These are phyloP conservation scores for Quercus lobata DNA, from an alignment of 331 rosid species.

Conservation along the genomic window DNA sequence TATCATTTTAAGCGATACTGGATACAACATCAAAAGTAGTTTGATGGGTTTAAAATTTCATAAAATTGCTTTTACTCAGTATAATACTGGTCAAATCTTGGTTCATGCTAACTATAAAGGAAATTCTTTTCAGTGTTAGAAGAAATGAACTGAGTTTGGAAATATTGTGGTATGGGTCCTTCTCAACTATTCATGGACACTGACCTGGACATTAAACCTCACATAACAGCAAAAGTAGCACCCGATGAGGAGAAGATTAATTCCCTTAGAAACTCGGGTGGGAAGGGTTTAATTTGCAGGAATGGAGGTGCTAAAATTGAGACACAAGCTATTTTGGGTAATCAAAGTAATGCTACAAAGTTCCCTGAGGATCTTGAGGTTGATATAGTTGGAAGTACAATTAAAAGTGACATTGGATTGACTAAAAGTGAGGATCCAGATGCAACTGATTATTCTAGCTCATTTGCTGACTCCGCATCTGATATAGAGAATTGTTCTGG, in stretches of 20 bases:
- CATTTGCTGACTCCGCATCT: constrained; percentile 62
- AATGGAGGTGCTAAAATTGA: constrained; percentile 25
- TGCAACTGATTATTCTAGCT: constrained; percentile 84
- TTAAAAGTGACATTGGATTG: constrained; percentile 35
- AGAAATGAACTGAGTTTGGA: constrained; percentile 16
- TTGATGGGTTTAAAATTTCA: not conserved
- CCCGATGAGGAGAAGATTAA: constrained; percentile 17
- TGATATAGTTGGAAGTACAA: constrained; percentile 56
- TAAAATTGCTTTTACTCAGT: not conserved
- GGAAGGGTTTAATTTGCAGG: constrained; percentile 27
- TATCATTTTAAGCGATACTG: not conserved
- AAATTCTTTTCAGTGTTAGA: not conserved
- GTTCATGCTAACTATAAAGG: constrained; percentile 16
- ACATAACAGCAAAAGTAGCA: constrained; percentile 21
- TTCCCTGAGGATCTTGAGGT: constrained; percentile 48
- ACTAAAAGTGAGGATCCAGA: constrained; percentile 60
- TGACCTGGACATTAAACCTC: constrained; percentile 28
- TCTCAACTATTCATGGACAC: constrained; percentile 22
- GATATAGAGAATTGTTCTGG: constrained; percentile 50
- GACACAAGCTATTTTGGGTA: constrained; percentile 46
- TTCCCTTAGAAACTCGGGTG: constrained; percentile 11
- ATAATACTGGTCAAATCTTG: constrained; percentile 2
- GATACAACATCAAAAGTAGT: not conserved
- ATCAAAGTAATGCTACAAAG: constrained; percentile 27
- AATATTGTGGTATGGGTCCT: constrained; percentile 27